Percentiles rank a stretch among this genome's conserved stretches.
Evolutionary conservation across 345 rosid species (phyloP).

Genomic region (Corchorus capsularis): DNA sequence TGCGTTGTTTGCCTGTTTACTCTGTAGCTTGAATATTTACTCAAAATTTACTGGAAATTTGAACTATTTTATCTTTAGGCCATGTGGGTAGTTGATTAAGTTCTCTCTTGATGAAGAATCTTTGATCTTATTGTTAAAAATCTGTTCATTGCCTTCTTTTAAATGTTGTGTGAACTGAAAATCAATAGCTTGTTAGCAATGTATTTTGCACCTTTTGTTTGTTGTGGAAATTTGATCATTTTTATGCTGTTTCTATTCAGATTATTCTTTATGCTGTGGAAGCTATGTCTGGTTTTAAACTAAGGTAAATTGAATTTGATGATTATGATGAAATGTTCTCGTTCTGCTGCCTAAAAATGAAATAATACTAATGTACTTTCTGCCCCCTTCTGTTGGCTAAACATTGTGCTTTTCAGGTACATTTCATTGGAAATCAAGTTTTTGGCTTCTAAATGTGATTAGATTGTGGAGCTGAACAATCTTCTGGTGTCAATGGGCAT

Average conservation of each 20-base stretch:
- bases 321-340: not conserved
- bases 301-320: not conserved
- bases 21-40: not conserved
- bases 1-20: not conserved
- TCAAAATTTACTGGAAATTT: not conserved
- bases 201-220: not conserved
- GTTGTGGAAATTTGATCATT: not conserved
- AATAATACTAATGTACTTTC: not conserved
- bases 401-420: constrained; percentile 28
- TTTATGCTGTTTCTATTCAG: not conserved
- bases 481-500: constrained; percentile 38
- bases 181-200: constrained; percentile 3
- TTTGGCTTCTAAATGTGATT: constrained; percentile 22
- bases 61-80: not conserved
- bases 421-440: constrained; percentile 20
- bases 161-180: not conserved
- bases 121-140: not conserved
- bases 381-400: constrained; percentile 19
- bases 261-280: constrained; percentile 2
- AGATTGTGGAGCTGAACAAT: constrained; percentile 9
- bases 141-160: not conserved
- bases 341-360: not conserved
- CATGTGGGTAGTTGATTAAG: not conserved
- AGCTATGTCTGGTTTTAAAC: constrained; percentile 4
- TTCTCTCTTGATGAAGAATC: not conserved